phyloP scores from a whole-genome alignment of 345 rosid species.

The Melaleuca quinquenervia region DNA sequence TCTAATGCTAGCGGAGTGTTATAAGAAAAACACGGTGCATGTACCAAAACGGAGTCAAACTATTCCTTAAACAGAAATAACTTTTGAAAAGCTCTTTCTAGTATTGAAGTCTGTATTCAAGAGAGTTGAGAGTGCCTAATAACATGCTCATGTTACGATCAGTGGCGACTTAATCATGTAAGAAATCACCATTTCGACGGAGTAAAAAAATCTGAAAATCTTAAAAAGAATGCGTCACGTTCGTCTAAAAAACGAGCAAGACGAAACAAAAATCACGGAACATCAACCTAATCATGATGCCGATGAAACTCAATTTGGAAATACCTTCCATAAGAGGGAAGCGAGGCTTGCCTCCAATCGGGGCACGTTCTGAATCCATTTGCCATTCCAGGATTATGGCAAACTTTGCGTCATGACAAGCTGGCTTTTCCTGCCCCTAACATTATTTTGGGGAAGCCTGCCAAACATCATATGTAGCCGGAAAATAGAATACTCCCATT shows the following conservation, averaged over 20 bases:
- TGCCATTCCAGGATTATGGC: background rate
- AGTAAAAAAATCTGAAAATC: background rate
- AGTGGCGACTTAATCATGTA: background rate
- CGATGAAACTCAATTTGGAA: background rate
- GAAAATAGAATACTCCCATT: background rate
- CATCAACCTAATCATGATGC: background rate
- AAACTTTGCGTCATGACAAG: background rate
- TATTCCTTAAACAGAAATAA: background rate
- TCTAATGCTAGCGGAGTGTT: background rate
- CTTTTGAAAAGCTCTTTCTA: background rate
- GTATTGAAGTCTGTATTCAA: background rate
- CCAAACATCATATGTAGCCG: conserved; percentile 13
- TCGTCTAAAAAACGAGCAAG: background rate
- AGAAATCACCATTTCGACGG: background rate
- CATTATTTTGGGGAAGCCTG: conserved; percentile 33
- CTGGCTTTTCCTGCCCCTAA: conserved; percentile 22
- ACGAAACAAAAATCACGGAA: background rate
- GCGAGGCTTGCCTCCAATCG: background rate
- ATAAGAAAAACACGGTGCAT: background rate
- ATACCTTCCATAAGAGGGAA: background rate
- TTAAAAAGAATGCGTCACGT: background rate
- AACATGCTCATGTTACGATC: background rate
- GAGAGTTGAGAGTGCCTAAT: background rate
- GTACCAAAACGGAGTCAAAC: background rate
- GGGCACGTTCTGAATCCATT: background rate